Percentiles rank a stretch among this genome's conserved stretches.
These are phyloP conservation scores for Striga hermonthica DNA, from an alignment of 305 asterid species.

Conservation along the genomic window DNA sequence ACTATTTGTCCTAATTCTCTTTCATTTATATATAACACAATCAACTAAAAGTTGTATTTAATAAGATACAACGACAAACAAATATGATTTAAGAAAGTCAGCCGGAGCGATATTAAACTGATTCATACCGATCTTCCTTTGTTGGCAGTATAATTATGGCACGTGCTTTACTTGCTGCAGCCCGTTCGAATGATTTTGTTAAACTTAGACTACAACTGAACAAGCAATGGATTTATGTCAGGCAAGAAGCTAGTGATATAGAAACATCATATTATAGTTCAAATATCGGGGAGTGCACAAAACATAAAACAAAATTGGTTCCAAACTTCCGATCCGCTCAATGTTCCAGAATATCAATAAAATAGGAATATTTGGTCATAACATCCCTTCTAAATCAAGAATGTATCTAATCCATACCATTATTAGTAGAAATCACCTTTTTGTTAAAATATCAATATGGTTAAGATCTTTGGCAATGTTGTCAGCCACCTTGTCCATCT, in stretches of 20 bases:
- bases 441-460: constrained; percentile 82
- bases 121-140: constrained; percentile 69
- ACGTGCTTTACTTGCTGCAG: constrained; percentile 94
- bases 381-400: neutral
- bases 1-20: too few relatives aligned
- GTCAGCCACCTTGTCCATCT: constrained; percentile 86
- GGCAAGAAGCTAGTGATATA: constrained; percentile 24
- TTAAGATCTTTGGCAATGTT: constrained; percentile 79
- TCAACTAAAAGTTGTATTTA: too few relatives aligned
- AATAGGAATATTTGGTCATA: too few relatives aligned
- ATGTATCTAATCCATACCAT: neutral
- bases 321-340: too few relatives aligned
- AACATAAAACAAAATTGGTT: neutral
- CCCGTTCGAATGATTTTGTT: constrained; percentile 92
- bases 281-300: constrained; percentile 11
- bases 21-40: too few relatives aligned
- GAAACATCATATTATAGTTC: constrained; percentile 13
- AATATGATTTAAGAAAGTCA: too few relatives aligned
- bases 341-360: too few relatives aligned
- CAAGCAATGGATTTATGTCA: constrained; percentile 27
- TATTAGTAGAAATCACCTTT: constrained; percentile 44
- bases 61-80: too few relatives aligned
- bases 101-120: neutral
- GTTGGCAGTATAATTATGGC: constrained; percentile 89
- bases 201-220: constrained; percentile 93